Percentiles rank a stretch among this genome's conserved stretches.
Conservation (phyloP, 164 flowering plant species). For the Chimonanthus praecox region DNA sequence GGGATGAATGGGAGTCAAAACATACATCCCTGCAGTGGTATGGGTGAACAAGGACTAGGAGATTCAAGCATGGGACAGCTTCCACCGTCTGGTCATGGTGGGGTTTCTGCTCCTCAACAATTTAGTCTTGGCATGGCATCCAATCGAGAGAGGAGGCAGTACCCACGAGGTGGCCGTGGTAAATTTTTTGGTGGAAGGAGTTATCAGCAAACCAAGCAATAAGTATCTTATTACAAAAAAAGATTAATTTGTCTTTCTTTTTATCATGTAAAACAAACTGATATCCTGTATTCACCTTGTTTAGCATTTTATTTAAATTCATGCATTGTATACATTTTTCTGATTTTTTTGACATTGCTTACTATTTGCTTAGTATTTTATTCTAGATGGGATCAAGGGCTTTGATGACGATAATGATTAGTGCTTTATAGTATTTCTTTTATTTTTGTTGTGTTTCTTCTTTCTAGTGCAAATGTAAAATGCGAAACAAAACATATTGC, state of each 20-base stretch:
- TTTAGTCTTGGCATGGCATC: conserved; percentile 14
- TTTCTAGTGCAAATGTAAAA: too few species aligned
- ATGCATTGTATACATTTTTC: too few species aligned
- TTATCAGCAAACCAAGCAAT: conserved; percentile 6
- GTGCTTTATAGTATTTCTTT: too few species aligned
- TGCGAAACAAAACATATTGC: too few species aligned
- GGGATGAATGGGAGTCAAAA: conserved; percentile 22
- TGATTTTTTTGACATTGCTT: background rate
- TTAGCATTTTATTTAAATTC: too few species aligned
- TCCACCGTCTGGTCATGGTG: conserved; percentile 5
- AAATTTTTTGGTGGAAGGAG: conserved; percentile 14
- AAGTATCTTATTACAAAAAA: background rate
- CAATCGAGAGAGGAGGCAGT: conserved; percentile 14
- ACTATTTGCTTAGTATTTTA: background rate
- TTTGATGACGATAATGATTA: too few species aligned
- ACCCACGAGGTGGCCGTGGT: conserved; percentile 13
- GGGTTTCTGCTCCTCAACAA: conserved; percentile 10
- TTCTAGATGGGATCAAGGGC: background rate
- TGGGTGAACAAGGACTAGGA: conserved; percentile 11
- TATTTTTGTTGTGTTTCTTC: too few species aligned
- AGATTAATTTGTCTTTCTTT: background rate
- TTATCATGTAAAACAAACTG: background rate
- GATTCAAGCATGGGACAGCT: conserved; percentile 3
- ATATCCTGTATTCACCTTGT: too few species aligned
- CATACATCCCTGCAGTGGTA: background rate